Evolutionary conservation across 345 rosid species (phyloP), one percentile per base, ranked within the genome.

Genomic region (Abelmoschus esculentus): DNA sequence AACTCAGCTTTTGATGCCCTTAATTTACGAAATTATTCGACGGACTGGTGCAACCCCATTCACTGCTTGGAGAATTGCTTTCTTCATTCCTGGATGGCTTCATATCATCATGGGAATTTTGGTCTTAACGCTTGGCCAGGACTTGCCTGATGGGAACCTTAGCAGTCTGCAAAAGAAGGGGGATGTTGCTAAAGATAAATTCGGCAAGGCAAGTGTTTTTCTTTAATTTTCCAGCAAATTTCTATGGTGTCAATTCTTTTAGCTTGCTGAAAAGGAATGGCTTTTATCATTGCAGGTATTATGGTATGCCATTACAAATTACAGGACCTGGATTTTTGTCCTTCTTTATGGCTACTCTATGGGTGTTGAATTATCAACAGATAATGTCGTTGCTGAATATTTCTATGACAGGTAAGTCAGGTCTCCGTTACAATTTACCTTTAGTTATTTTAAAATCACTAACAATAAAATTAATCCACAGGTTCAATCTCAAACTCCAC

Each of bases 11-110:
- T 17, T 90, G 55, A 92, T 92, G 98, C 98, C 98, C 0, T 0
- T 92, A 13, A 91, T 92, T 54, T 90, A 83, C 58, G 96, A 92
- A 36, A 36, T 90, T 66, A 83, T 92, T 26, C 58, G 69, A 55
- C 77, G 73, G n/a, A 11, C 50, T 0, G 96, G 98, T 3, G 55
- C 96, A 0, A 85, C 93, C 28, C 89, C 98, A 2, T 92, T 88
- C 82, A 85, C 89, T 2, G 96, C 98, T 6, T 92, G 98, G 96
- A 87, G 98, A 78, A 87, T 92, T 7, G 86, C 98, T 40, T 92
- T 92, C 75, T 92, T 90, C 71, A n/a, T 90, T 47, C 96, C 96
- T 0, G 96, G 98, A 1, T 83, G 81, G 71, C 79, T 87, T 75
- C 84, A 92, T 70, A 70, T 88, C 3, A 80, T 92, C 68, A 85